Evolutionary conservation across 352 stramenopile species (phyloP).

Genomic region (Phytophthora pseudosyringae): DNA sequence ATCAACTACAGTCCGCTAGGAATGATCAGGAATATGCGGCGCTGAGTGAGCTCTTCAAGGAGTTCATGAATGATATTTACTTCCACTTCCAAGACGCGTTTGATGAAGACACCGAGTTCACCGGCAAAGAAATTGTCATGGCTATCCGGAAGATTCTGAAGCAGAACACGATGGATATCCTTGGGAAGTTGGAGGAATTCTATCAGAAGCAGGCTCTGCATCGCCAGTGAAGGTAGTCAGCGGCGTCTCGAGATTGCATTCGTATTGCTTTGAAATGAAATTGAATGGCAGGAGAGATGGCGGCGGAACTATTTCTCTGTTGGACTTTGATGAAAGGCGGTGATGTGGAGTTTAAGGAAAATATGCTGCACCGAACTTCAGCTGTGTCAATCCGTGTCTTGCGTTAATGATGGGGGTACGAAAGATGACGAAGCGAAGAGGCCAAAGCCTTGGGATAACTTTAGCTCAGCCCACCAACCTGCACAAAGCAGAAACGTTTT

Average conservation of each 20-base stretch:
- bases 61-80: conserved; percentile 91
- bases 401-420: conserved; percentile 1
- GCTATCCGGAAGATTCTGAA: conserved; percentile 86
- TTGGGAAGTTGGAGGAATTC: conserved; percentile 76
- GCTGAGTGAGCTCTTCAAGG: conserved; percentile 77
- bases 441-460: conserved; percentile 11
- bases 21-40: conserved; percentile 62
- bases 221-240: conserved; percentile 20
- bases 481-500: conserved; percentile 13
- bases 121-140: conserved; percentile 84
- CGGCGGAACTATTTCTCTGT: conserved; percentile 21
- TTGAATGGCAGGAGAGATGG: conserved; percentile 23
- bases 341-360: conserved; percentile 10
- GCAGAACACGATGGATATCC: conserved; percentile 83
- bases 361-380: not conserved
- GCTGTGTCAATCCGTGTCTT: conserved; percentile 4
- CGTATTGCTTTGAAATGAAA: conserved; percentile 17
- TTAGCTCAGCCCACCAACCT: conserved; percentile 8
- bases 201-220: conserved; percentile 60
- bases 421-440: not conserved
- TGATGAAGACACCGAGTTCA: conserved; percentile 85
- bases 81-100: conserved; percentile 88
- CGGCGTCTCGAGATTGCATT: conserved; percentile 4
- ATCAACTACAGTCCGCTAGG: conserved; percentile 48
- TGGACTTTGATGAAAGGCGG: conserved; percentile 9